These are phyloP conservation scores for Moesziomyces sp. DNA, from an alignment of 1,284 basidiomycete genomes.

Conservation along the genomic window DNA sequence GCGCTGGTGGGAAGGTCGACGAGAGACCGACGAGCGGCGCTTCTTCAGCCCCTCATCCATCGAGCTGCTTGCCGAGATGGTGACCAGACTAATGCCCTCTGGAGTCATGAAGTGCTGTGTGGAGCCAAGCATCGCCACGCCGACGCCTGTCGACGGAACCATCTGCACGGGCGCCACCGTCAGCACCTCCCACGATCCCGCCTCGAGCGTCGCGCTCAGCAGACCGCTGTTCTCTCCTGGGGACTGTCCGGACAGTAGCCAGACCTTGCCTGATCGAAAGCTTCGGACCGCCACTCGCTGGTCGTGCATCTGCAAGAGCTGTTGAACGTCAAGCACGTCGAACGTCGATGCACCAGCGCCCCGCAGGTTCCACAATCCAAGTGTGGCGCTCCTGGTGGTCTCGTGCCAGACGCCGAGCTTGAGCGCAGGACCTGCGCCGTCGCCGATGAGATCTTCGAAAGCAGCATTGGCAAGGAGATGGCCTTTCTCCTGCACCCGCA, in stretches of 20 bases:
- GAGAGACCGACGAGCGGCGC: conserved; percentile 11
- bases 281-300: conserved; percentile 8
- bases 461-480: conserved; percentile 2
- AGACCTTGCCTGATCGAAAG: conserved; percentile 18
- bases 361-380: conserved; percentile 38
- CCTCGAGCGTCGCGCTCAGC: conserved; percentile 5
- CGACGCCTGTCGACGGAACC: conserved; percentile 9
- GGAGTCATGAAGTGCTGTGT: conserved; percentile 29
- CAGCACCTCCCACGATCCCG: conserved; percentile 31
- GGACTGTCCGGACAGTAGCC: conserved; percentile 3
- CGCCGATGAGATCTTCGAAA: conserved; percentile 28
- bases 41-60: conserved; percentile 9
- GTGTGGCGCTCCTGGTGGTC: conserved; percentile 5
- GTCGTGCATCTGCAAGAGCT: background rate
- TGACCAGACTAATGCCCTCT: conserved; percentile 7
- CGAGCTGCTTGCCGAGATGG: conserved; percentile 1
- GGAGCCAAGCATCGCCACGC: conserved; percentile 22
- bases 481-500: conserved; percentile 14
- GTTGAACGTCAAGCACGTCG: conserved; percentile 12
- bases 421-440: conserved; percentile 20
- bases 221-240: background rate
- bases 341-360: conserved; percentile 10
- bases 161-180: conserved; percentile 15
- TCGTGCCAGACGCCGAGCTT: conserved; percentile 29
- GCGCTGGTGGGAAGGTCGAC: conserved; percentile 16